Evolutionary conservation across 176 grass and related monocot species (phyloP), one percentile per base, ranked within the genome.

Genomic region (Pontederia paniculata): DNA sequence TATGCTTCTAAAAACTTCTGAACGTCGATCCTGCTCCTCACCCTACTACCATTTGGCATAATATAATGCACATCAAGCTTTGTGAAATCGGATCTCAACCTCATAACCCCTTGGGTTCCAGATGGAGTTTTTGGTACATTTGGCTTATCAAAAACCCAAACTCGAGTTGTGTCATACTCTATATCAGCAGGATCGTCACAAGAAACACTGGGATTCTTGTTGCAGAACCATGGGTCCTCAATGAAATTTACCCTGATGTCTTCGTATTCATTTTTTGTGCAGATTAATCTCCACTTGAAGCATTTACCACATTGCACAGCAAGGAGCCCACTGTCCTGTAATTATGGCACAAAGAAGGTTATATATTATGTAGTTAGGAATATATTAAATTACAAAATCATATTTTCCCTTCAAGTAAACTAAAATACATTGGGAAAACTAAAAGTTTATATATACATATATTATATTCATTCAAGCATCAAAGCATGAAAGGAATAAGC

Each of bases 141-240:
- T 53, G 83, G 91, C 44, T 71, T 97, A 67, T 97, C 93, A 4
- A 88, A 68, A 62, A 88, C 86, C 86, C 86, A 97, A 47, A 97
- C 63, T 28, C 74, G 65, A 69, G 58, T 84, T 13, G 21, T 72
- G 20, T 97, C 86, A 48, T 88, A 84, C 58, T 97, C 74, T 61
- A 97, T 76, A 57, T 97, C 80, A 31, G 70, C 80, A 50, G 72
- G 74, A 21, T 84, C 61, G 41, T 76, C 76, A 68, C 90, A 95
- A 3, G 79, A 86, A 74, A 70, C 59, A 51, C 76, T 76, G 9
- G 68, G 67, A 20, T 68, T 77, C 70, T 57, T 90, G 19, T 64
- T 51, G 62, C 93, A 97, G 69, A 74, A 54, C 93, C 93, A 97
- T 48, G 93, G 93, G 23, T 97, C 71, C 11, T 84, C 74, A 45